A percentile compares a stretch with the other conserved stretches of the same genome.
These are phyloP conservation scores for Mortierella sp. DNA, from an alignment of 371 early-diverging fungal genomes.

Conservation along the genomic window DNA sequence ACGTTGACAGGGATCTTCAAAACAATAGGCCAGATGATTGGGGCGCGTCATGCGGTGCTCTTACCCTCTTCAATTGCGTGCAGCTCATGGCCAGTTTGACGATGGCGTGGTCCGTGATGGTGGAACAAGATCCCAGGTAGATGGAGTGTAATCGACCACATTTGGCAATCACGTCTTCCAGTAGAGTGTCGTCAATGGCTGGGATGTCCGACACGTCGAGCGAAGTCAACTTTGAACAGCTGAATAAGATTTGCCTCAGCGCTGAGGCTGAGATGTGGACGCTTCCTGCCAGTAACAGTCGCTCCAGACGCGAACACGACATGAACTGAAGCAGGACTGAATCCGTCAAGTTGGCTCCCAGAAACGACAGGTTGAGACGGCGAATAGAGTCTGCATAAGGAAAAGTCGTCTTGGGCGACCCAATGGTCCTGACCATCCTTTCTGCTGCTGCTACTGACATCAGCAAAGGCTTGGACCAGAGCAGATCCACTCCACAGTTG, in stretches of 20 bases:
- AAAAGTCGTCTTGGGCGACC: constrained; percentile 31
- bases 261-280: constrained; percentile 58
- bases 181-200: constrained; percentile 33
- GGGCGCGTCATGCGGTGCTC: no score
- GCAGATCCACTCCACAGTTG: constrained; percentile 38
- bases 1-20: no score
- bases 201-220: constrained; percentile 47
- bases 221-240: constrained; percentile 25
- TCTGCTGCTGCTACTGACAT: constrained; percentile 8
- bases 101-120: constrained; percentile 48
- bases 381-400: constrained; percentile 66
- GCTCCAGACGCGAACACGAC: constrained; percentile 66
- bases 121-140: constrained; percentile 40
- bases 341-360: constrained; percentile 61
- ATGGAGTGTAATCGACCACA: constrained; percentile 52
- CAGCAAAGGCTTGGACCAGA: constrained; percentile 41
- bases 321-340: constrained; percentile 53
- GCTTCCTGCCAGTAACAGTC: constrained; percentile 67
- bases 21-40: no score
- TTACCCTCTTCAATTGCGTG: constrained; percentile 33
- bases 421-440: constrained; percentile 22
- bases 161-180: constrained; percentile 35
- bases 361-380: constrained; percentile 67
- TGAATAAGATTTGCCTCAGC: constrained; percentile 54
- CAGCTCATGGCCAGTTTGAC: constrained; percentile 30